These are phyloP conservation scores for Coemansia sp. DNA, from an alignment of 192 early-diverging fungal genomes.

Conservation along the genomic window DNA sequence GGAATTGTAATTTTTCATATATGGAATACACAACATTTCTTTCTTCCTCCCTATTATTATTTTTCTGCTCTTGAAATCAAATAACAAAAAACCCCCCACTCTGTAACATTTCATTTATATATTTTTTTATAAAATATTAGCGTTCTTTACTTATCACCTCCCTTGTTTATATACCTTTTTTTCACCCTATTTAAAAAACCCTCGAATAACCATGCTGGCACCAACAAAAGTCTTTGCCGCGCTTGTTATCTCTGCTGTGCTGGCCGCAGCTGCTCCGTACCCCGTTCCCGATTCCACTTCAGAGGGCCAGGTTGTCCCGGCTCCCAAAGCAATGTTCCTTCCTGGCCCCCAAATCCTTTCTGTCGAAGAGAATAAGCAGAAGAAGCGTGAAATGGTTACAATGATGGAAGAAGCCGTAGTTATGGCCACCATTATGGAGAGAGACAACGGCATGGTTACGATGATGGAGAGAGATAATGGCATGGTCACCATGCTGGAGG, in stretches of 20 bases:
- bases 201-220: background rate
- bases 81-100: background rate
- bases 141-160: background rate
- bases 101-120: background rate
- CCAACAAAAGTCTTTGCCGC: background rate
- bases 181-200: background rate
- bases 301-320: background rate
- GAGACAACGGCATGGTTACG: background rate
- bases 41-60: background rate
- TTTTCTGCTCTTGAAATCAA: background rate
- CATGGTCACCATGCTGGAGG: no score
- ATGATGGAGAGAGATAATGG: no score
- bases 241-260: background rate
- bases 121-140: background rate
- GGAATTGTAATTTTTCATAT: background rate
- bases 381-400: background rate
- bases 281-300: background rate
- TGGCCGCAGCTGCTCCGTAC: background rate
- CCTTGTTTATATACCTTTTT: background rate
- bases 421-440: background rate
- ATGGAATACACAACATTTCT: background rate
- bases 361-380: background rate
- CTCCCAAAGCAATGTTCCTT: background rate
- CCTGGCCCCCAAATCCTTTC: background rate
- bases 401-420: no score